phyloP scores from a whole-genome alignment of 2,329 filamentous ascomycete genomes.

The Exophiala aquamarina region DNA sequence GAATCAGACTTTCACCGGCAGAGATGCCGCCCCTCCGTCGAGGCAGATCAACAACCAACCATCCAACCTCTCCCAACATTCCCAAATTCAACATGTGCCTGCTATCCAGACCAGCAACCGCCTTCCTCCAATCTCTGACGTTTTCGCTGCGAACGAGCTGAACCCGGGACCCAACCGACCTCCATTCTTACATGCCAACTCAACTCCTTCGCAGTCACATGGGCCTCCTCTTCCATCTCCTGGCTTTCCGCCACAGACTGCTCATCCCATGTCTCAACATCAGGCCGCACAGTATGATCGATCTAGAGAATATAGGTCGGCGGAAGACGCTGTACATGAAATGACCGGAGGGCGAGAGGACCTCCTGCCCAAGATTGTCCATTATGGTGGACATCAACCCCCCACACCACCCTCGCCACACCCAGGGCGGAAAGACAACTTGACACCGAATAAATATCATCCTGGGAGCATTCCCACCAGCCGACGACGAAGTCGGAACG shows the following conservation, averaged over 20 bases:
- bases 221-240: constrained; percentile 69
- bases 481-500: constrained; percentile 76
- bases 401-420: constrained; percentile 82
- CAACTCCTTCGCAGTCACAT: constrained; percentile 48
- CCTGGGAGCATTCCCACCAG: constrained; percentile 28
- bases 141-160: constrained; percentile 78
- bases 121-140: constrained; percentile 88
- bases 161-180: constrained; percentile 61
- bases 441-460: constrained; percentile 45
- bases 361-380: constrained; percentile 86
- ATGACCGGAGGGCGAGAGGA: constrained; percentile 90
- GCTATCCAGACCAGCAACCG: constrained; percentile 88
- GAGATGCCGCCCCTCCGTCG: constrained; percentile 72
- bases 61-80: constrained; percentile 77
- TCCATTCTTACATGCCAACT: constrained; percentile 63
- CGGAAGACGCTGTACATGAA: constrained; percentile 91
- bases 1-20: constrained; percentile 90
- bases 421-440: constrained; percentile 41
- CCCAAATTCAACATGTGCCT: constrained; percentile 86
- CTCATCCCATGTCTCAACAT: constrained; percentile 42
- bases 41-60: constrained; percentile 79
- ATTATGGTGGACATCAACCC: constrained; percentile 91
- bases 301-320: constrained; percentile 85
- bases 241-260: constrained; percentile 59
- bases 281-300: constrained; percentile 60